Evolutionary conservation across 148 eudicot genomes (phyloP).

Genomic region (Gaultheria prostrata): DNA sequence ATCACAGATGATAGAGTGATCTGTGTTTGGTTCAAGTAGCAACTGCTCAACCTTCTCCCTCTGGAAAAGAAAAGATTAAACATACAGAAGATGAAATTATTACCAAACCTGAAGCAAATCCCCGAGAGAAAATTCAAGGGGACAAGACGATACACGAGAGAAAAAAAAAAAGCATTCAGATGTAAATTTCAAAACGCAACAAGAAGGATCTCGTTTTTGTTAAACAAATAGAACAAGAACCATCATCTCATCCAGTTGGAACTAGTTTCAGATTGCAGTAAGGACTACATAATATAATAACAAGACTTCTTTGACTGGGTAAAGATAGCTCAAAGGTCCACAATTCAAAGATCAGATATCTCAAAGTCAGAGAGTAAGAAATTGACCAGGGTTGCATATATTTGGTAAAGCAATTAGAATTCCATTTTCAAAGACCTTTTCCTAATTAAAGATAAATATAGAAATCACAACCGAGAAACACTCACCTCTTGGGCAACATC

Average conservation of each 20-base stretch:
- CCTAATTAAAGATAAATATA: neutral
- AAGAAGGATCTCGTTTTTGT: too few species aligned
- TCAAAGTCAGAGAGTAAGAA: neutral
- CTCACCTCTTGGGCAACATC: conserved; percentile 89
- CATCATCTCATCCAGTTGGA: too few species aligned
- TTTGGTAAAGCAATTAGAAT: neutral
- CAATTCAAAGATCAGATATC: neutral
- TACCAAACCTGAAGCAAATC: neutral
- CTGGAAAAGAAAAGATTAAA: conserved; percentile 27
- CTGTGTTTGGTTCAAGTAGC: conserved; percentile 48
- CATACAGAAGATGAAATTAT: neutral
- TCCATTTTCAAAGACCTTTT: neutral
- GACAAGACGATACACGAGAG: neutral
- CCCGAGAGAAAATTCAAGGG: neutral
- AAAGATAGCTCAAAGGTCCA: neutral
- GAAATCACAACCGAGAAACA: conserved; percentile 1
- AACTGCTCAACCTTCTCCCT: conserved; percentile 75
- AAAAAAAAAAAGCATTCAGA: too few species aligned
- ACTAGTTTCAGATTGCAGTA: neutral
- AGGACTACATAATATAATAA: too few species aligned
- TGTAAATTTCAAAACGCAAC: neutral
- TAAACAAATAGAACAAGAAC: too few species aligned
- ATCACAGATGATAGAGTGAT: conserved; percentile 58
- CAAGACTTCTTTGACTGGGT: conserved; percentile 1
- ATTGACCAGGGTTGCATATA: neutral